Conservation (phyloP, 2,329 filamentous ascomycete species). For the Ophiostoma triangulosporum region DNA sequence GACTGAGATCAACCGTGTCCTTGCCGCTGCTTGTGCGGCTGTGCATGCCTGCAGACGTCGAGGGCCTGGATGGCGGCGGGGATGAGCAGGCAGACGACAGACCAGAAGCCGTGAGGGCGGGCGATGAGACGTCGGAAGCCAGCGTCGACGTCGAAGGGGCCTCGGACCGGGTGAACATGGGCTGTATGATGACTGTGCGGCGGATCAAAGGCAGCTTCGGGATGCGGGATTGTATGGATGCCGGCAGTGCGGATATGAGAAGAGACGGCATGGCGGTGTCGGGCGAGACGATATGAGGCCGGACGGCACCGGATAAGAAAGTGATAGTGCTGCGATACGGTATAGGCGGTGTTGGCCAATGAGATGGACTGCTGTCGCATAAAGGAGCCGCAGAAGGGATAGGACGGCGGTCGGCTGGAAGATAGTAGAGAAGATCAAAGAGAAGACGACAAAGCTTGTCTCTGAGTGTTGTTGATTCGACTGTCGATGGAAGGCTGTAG, state of each 20-base stretch:
- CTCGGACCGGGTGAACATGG: slow-evolving; percentile 6
- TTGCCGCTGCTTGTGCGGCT: not conserved
- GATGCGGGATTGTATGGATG: slow-evolving; percentile 15
- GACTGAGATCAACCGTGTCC: slow-evolving; percentile 4
- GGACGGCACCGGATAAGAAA: not conserved
- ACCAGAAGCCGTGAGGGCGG: not conserved
- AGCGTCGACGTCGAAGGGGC: not conserved
- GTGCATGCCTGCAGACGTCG: slow-evolving; percentile 4
- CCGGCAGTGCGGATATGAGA: slow-evolving; percentile 14
- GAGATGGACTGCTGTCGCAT: too few species aligned
- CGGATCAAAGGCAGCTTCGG: slow-evolving; percentile 12
- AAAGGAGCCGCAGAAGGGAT: not conserved
- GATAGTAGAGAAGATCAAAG: not conserved
- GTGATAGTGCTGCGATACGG: too few species aligned
- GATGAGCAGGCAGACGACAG: slow-evolving; percentile 4
- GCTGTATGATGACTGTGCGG: slow-evolving; percentile 8
- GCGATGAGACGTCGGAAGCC: not conserved
- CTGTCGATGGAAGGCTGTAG: too few species aligned
- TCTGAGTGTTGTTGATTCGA: too few species aligned
- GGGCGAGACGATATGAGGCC: too few species aligned
- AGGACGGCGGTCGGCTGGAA: not conserved
- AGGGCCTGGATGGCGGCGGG: slow-evolving; percentile 6
- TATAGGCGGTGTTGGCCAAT: too few species aligned
- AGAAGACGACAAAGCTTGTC: too few species aligned
- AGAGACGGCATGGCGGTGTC: slow-evolving; percentile 10